Conservation (phyloP, 2,329 filamentous ascomycete species). For the Colletotrichum gloeosporioides region DNA sequence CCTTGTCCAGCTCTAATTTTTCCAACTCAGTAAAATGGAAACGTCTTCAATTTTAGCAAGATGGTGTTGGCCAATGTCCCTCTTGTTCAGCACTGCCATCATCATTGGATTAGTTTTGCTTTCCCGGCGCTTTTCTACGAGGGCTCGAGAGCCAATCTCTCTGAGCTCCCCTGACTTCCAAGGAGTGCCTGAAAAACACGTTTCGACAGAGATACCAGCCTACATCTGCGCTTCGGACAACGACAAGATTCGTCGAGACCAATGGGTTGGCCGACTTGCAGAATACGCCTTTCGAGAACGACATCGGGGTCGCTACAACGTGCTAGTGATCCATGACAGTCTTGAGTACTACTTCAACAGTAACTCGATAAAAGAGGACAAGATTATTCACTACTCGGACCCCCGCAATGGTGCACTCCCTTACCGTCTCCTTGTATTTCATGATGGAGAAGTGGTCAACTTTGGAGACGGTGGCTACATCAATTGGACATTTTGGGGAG, state of each 20-base stretch:
- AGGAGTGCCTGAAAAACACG: not conserved
- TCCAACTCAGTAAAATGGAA: not conserved
- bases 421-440: not conserved
- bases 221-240: not conserved
- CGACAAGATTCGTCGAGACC: not conserved
- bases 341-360: not conserved
- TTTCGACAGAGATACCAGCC: not conserved
- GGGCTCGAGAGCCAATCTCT: fast-evolving
- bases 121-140: not conserved
- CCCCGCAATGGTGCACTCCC: not conserved
- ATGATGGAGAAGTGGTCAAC: not conserved
- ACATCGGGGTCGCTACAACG: not conserved
- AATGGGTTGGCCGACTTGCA: not conserved
- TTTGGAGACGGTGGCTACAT: not conserved
- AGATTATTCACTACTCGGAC: not conserved
- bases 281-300: not conserved
- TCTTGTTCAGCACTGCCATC: not conserved
- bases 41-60: not conserved
- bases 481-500: not conserved
- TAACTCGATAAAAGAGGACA: not conserved
- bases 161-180: not conserved
- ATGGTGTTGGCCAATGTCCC: not conserved
- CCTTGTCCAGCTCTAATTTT: not conserved
- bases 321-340: not conserved
- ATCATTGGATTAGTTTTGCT: not conserved